Base-by-base conservation (phyloP, 176 grass and related monocot genomes). In the Eremochloa ophiuroides region DNA sequence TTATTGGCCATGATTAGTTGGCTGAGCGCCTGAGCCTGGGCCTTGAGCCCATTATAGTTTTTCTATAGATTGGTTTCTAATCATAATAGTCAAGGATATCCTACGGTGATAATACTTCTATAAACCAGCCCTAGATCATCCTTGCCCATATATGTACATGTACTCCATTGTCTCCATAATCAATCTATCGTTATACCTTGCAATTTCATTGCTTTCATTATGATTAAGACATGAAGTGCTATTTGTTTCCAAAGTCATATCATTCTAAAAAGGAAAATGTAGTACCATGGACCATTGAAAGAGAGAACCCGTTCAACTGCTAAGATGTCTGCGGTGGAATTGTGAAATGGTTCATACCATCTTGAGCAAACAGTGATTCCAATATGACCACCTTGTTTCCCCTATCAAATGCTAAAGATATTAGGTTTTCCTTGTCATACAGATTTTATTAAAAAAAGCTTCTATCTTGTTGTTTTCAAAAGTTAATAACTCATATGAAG, bases 331-430 rank as follows among this genome's bases (percentile, higher is more conserved):
- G 22, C 22, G 0, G 22, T 23, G 11, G 22, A 7, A 58, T 58
- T 58, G 22, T 25, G 22, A 22, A 58, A 58, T 23, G 53, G 53
- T 25, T 58, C 53, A 58, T 58, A 58, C 22, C 53, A 58, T 58
- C 53, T 58, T 66, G 82, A 18, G 41, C 8, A 0, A 10, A 83
- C 8, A 66, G 38, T 2, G 60, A 92, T 88, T 55, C 90, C 86
- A 83, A 92, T 88, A 42, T 56, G 31, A 55, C 90, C 90, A 73
- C 66, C 67, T 92, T 86, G 90, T 38, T 50, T 83, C 5, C 25
- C 59, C 86, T 88, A 73, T n/a, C 26, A 70, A 61, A 38, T 51
- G 53, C 11, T 41, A 37, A n/a, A 78, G 30, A 64, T 33, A 79
- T 73, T 28, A 28, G 37, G 34, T 25, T 17, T 48, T 25, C 5